Evolutionary conservation across 768 basidiomycete species (phyloP).

Genomic region (Goffeauzyma gilvescens): DNA sequence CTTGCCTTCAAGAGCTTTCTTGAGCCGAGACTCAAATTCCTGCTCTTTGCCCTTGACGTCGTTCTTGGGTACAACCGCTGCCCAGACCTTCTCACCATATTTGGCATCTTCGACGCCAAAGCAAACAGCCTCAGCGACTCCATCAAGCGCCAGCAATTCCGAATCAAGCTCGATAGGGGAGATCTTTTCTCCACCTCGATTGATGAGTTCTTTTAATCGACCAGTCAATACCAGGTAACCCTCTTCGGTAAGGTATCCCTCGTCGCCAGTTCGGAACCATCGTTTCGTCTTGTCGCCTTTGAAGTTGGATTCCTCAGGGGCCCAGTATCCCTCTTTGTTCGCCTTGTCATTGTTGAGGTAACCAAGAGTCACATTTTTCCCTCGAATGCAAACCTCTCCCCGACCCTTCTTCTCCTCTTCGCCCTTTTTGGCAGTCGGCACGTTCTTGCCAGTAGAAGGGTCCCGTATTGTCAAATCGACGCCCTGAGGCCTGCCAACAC

Average conservation of each 20-base stretch:
- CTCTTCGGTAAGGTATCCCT: slow-evolving; percentile 13
- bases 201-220: slow-evolving; percentile 38
- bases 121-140: slow-evolving; percentile 42
- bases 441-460: slow-evolving; percentile 22
- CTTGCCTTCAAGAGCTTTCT: slow-evolving; percentile 13
- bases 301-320: slow-evolving; percentile 17
- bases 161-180: slow-evolving; percentile 47
- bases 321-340: slow-evolving; percentile 37
- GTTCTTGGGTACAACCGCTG: slow-evolving; percentile 16
- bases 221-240: slow-evolving; percentile 41
- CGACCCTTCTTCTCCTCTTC: slow-evolving; percentile 22
- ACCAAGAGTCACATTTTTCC: slow-evolving; percentile 40
- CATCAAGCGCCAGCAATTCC: slow-evolving; percentile 35
- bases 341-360: slow-evolving; percentile 39
- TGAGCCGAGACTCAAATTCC: slow-evolving; percentile 8
- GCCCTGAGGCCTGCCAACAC: slow-evolving; percentile 29
- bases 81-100: slow-evolving; percentile 25
- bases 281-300: slow-evolving; percentile 17
- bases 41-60: slow-evolving; percentile 4
- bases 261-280: slow-evolving; percentile 35
- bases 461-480: slow-evolving; percentile 29
- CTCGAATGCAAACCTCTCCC: slow-evolving; percentile 42
- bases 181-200: slow-evolving; percentile 44
- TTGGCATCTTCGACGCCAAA: slow-evolving; percentile 21
- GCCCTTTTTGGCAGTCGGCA: slow-evolving; percentile 33